phyloP scores from a whole-genome alignment of 306 rosid species.

The Casuarina equisetifolia region DNA sequence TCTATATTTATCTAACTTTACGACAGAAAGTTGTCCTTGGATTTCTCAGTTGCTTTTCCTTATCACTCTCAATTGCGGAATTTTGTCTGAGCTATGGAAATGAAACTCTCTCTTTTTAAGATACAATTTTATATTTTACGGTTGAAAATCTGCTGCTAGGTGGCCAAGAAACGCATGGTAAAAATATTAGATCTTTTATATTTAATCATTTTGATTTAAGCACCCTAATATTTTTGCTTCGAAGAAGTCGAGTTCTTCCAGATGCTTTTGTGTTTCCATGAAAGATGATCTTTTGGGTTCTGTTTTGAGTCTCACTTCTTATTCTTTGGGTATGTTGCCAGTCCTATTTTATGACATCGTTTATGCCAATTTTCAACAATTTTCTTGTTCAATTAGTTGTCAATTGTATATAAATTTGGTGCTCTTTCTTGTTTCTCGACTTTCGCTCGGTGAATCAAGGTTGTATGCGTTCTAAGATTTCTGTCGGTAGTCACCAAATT shows the following conservation, averaged over 20 bases:
- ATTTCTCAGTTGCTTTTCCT: neutral
- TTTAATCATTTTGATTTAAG: neutral
- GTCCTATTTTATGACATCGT: neutral
- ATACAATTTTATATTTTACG: neutral
- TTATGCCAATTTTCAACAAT: neutral
- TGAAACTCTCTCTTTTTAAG: neutral
- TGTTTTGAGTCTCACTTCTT: neutral
- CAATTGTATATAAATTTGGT: neutral
- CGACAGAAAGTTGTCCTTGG: neutral
- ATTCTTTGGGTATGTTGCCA: neutral
- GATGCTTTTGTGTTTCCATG: conserved; percentile 29
- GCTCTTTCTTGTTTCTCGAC: neutral
- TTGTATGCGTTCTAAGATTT: neutral
- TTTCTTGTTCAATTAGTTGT: neutral
- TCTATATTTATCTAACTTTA: neutral
- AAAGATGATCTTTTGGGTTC: conserved; percentile 17
- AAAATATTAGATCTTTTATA: neutral
- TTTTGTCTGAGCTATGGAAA: conserved; percentile 10
- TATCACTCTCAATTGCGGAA: conserved; percentile 5
- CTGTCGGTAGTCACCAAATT: conserved; percentile 2
- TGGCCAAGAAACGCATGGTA: neutral
- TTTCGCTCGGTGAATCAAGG: neutral
- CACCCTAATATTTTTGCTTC: neutral
- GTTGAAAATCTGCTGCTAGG: neutral
- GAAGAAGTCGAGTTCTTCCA: conserved; percentile 2